Evolutionary conservation across 1,284 basidiomycete species (phyloP), one percentile per base, ranked within the genome.

Genomic region (Marasmius sp.): DNA sequence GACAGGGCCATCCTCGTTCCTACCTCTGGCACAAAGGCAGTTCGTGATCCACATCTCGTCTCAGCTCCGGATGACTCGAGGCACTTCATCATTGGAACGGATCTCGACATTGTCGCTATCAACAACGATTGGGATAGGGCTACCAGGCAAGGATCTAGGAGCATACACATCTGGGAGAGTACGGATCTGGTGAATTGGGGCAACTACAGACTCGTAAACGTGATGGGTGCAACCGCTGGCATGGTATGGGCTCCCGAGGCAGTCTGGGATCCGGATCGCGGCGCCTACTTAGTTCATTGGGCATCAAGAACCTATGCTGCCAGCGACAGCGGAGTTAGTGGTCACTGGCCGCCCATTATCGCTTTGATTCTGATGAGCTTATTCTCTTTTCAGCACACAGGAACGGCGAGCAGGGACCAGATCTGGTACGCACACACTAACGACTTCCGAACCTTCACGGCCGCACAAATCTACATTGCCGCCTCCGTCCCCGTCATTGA

Each of bases 1-100:
- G 64, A 63, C 54, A 65, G 60, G 5, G 61, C 61, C 22, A 65
- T 65, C 27, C 52, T 65, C 14, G 48, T 56, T 14, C 58, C 61
- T 11, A 63, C 64, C 11, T 52, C 60, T 18, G 64, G 64, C 14
- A 60, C 64, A 18, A 62, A 43, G 20, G 64, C 47, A 22, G 61
- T 55, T 33, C 58, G 64, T 14, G 64, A 65, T 39, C 64, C 64
- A 1, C 58, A 63, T 45, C 58, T 65, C 3, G 56, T 65, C 36
- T 57, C 56, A 8, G 54, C 52, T 8, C 64, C 61, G 7, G 64
- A 65, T 49, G 43, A 63, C 18, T 63, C 61, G 18, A 61, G 52
- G 38, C 54, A 60, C 39, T 65, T 59, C 58, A 65, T 65, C 48
- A 65, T 65, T 41, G 64, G 62, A 5, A 65, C 64, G 8, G 64